Percentiles rank a stretch among this genome's conserved stretches.
Evolutionary conservation across 352 stramenopile genomes (phyloP).

Genomic region (Phytophthora boehmeriae): DNA sequence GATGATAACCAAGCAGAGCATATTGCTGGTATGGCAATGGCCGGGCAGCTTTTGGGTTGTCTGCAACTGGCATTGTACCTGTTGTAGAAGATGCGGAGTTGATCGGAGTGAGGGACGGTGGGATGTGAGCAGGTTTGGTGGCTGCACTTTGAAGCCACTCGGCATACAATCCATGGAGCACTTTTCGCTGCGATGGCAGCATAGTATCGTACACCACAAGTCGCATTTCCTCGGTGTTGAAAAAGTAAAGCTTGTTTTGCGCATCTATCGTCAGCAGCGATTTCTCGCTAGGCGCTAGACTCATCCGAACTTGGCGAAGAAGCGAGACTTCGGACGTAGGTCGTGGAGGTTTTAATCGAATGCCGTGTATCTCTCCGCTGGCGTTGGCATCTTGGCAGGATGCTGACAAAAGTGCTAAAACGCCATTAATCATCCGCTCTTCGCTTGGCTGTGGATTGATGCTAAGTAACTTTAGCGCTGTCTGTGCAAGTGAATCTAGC

Average conservation of each 20-base stretch:
- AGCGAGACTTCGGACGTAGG: slow-evolving; percentile 50
- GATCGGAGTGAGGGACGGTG: slow-evolving; percentile 9
- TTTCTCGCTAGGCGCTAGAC: slow-evolving; percentile 66
- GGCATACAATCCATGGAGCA: slow-evolving; percentile 67
- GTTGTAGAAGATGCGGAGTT: slow-evolving; percentile 10
- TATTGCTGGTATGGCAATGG: slow-evolving; percentile 59
- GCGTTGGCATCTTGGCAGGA: slow-evolving; percentile 46
- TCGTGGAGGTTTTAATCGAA: slow-evolving; percentile 42
- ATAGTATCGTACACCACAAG: slow-evolving; percentile 51
- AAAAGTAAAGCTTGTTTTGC: slow-evolving; percentile 63
- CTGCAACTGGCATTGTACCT: slow-evolving; percentile 5
- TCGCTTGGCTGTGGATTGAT: slow-evolving; percentile 71
- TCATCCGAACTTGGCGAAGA: slow-evolving; percentile 61
- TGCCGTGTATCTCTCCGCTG: slow-evolving; percentile 26
- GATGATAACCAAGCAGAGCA: slow-evolving; percentile 69
- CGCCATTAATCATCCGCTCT: slow-evolving; percentile 58
- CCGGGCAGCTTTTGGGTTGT: slow-evolving; percentile 8
- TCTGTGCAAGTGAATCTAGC: slow-evolving; percentile 57
- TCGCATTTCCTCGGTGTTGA: slow-evolving; percentile 69
- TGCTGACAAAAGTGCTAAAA: slow-evolving; percentile 51
- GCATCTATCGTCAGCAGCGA: slow-evolving; percentile 51
- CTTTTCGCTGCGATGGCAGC: slow-evolving; percentile 66
- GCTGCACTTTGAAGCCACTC: slow-evolving; percentile 52
- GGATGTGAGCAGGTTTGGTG: slow-evolving; percentile 3
- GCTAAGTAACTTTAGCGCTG: slow-evolving; percentile 70